phyloP scores from a whole-genome alignment of 495 filamentous ascomycete genomes.

The Neurospora sp. region DNA sequence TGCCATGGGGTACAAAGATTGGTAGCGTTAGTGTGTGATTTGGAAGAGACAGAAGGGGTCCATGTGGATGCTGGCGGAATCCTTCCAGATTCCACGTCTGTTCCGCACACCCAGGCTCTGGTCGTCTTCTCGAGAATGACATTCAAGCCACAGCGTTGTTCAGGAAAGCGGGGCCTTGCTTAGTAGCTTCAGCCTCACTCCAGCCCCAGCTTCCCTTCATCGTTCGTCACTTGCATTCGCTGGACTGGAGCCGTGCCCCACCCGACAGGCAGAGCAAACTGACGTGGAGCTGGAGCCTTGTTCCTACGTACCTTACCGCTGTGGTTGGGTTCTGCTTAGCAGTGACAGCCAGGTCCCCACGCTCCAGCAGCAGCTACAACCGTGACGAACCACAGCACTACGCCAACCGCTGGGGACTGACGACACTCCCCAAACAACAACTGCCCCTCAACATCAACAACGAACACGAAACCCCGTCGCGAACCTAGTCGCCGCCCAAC shows the following conservation, averaged over 20 bases:
- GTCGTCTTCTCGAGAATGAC: background rate
- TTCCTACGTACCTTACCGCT: background rate
- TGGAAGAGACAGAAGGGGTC: background rate
- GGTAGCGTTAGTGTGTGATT: background rate
- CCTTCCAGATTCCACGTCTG: background rate
- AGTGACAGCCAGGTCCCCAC: background rate
- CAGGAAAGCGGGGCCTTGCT: background rate
- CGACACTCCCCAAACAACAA: background rate
- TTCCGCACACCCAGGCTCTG: background rate
- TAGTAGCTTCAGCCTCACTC: slow-evolving; percentile 3
- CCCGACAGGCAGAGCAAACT: slow-evolving; percentile 14
- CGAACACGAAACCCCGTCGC: background rate
- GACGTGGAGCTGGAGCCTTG: slow-evolving; percentile 12
- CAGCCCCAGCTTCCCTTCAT: background rate
- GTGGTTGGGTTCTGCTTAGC: background rate
- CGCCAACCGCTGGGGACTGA: background rate
- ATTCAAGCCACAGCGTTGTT: background rate
- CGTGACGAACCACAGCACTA: slow-evolving; percentile 4
- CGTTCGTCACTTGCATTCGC: background rate
- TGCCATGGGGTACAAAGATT: background rate
- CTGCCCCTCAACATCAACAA: background rate
- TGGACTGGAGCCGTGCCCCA: background rate
- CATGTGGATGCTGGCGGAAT: background rate
- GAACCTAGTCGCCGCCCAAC: background rate
- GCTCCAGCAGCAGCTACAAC: background rate